Base-by-base conservation (phyloP, 768 basidiomycete genomes). In the Kwoniella europaea region DNA sequence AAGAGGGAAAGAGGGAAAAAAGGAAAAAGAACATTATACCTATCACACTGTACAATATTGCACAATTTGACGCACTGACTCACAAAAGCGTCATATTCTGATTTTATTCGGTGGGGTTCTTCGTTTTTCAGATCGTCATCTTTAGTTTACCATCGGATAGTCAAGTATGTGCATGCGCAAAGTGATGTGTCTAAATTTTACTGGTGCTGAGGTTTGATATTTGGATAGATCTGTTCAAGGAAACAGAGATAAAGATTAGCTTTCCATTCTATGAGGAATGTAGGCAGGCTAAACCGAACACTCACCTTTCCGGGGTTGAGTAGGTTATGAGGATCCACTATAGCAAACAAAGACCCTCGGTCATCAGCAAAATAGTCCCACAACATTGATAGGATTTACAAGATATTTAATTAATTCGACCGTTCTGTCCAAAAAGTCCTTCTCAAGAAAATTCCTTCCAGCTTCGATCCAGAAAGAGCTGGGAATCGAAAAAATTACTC, bases 231-330 rank as follows among this genome's bases (percentile, higher is more conserved):
- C 76, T 74, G 35, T 35, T 35, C 35, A 41, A 50, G 4, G 5
- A 22, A 18, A 50, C 4, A 29, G 42, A 10, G 29, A 27, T 91
- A 10, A 15, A 18, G 10, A 27, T 35, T 35, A 35, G 35, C 1
- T 1, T 9, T 35, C 35, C 1, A 35, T 9, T 35, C 35, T 35
- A 35, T 6, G 4, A 1, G 6, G 35, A 35, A 35, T 35, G 6
- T 4, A 35, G 35, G 7, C 35, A 35, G 35, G 7, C 6, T 35
- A 35, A 6, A 35, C 35, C 6, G 7, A 4, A 35, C 15, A 69
- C 71, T 65, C 57, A 84, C 73, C 88, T 95, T 94, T 53, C 91
- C 93, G 7, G 94, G 94, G 80, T 96, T 97, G 82, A 94, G 86
- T 60, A 97, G 85, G 76, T 91, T 89, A 58, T 88, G 79, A 0